Base-by-base conservation (phyloP, 352 stramenopile species). In the Phytophthora sansomeana region DNA sequence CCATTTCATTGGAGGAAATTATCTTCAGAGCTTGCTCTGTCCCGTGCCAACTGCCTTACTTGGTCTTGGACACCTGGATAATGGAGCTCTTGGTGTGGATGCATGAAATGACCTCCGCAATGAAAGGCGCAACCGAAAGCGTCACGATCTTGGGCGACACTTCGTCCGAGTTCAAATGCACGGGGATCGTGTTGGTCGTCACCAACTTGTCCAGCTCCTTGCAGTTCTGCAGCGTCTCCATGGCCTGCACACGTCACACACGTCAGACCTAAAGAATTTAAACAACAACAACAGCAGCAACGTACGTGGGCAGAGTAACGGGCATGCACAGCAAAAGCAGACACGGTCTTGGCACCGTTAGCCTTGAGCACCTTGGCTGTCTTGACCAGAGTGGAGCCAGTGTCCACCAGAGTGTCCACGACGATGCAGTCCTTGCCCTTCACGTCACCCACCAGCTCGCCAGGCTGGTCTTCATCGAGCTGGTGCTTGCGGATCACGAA, bases 31-130 rank as follows among this genome's bases (percentile, higher is more conserved):
- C 5, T 21, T 10, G 3, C 56, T 59, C 28, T 42, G 49, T 63
- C 43, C 48, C 13, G 11, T 16, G 51, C 14, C 6, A 30, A 52
- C 16, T 70, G 49, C 33, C 58, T 67, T 83, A 93, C 67, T 93
- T 93, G 53, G 82, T 93, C 70, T 90, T 91, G 57, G 79, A 82
- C 38, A 91, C 75, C 62, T 93, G 85, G 63, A 91, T 89, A 60
- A 95, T 93, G 49, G 88, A 96, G 72, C 83, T 73, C 67, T 96
- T 96, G 42, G 67, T 89, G 80, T 96, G 88, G 64, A 94, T 96
- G 69, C 84, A 94, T 60, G 86, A 93, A 71, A 96, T 96, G 58
- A 93, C 85, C 73, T 96, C 86, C 49, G 88, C 88, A 64, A 96
- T 91, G 74, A 96, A 95, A 3, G 88, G 86, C 44, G 88, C 88